These are phyloP conservation scores for Umbilicus rupestris DNA, from an alignment of 164 flowering plant species.

Conservation along the genomic window DNA sequence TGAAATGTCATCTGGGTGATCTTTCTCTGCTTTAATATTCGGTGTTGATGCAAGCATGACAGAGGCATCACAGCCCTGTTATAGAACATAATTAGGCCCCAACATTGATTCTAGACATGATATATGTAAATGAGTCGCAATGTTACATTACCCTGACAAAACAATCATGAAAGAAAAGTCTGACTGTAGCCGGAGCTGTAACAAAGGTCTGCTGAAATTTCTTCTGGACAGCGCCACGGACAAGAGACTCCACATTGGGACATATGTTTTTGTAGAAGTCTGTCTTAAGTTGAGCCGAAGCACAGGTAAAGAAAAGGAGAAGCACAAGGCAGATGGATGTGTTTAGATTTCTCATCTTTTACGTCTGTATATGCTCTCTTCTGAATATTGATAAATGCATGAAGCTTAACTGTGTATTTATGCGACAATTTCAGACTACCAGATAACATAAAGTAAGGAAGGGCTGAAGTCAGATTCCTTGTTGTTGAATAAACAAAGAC, in stretches of 20 bases:
- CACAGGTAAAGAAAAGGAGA: conserved; percentile 16
- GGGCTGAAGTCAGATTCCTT: neutral
- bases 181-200: conserved; percentile 66
- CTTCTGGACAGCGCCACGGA: conserved; percentile 36
- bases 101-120: neutral
- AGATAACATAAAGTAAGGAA: conserved; percentile 1
- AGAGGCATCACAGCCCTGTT: conserved; percentile 83
- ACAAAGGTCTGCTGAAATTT: conserved; percentile 69
- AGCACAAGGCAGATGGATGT: neutral
- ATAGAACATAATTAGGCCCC: neutral
- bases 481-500: neutral
- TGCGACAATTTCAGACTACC: neutral
- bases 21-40: conserved; percentile 66
- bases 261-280: conserved; percentile 58
- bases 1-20: conserved; percentile 63
- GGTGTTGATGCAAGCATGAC: conserved; percentile 39
- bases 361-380: neutral
- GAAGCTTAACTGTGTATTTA: neutral
- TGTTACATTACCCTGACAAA: conserved; percentile 40
- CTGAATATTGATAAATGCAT: neutral
- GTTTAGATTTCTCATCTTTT: neutral
- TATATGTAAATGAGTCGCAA: neutral
- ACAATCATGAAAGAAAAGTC: conserved; percentile 92
- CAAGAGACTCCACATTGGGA: conserved; percentile 68
- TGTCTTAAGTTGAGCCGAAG: conserved; percentile 40